Evolutionary conservation across 1,139 yeast species (phyloP), one percentile per base, ranked within the genome.

Genomic region (Lodderomyces elongisporus): DNA sequence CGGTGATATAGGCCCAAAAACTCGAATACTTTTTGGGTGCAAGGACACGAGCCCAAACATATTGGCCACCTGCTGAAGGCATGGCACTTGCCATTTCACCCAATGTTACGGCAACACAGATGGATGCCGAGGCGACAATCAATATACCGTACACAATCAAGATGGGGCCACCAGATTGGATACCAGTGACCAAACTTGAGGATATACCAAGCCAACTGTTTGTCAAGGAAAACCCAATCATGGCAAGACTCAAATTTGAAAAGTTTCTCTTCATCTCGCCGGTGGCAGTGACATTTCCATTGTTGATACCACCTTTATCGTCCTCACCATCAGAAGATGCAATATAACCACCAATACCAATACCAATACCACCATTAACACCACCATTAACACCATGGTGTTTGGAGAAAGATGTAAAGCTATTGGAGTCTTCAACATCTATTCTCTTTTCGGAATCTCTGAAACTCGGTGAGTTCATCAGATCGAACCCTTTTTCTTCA

Each of bases 181-280:
- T 76, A 48, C 82, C 81, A 14, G 82, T 74, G 37, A 77, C 66
- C 52, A 78, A 64, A 9, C 82, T 73, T 2, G 82, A 78, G 12
- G 81, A 75, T 35, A 43, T 38, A 27, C 46, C 45, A 14, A 77
- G 74, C 85, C 85, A 78, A 6, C 83, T 77, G 57, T 78, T 78
- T 17, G 85, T 79, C 37, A 79, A 56, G 16, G 84, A 84, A 47
- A 79, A 79, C 4, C 85, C 85, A 38, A 79, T 79, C 38, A 83
- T 83, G 17, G 77, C 57, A 6, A 78, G 66, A 1, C 81, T 72
- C 60, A 74, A 64, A 28, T 73, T 61, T 14, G 75, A 63, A 42
- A 75, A 76, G 35, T 65, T 68, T 47, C 77, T 66, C 38, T 67
- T 64, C 40, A 74, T 60, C 39, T 68, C 66, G 32, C 60, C 61